Evolutionary conservation across 257 asterid genomes (phyloP).

Genomic region (Scutellaria galericulata): DNA sequence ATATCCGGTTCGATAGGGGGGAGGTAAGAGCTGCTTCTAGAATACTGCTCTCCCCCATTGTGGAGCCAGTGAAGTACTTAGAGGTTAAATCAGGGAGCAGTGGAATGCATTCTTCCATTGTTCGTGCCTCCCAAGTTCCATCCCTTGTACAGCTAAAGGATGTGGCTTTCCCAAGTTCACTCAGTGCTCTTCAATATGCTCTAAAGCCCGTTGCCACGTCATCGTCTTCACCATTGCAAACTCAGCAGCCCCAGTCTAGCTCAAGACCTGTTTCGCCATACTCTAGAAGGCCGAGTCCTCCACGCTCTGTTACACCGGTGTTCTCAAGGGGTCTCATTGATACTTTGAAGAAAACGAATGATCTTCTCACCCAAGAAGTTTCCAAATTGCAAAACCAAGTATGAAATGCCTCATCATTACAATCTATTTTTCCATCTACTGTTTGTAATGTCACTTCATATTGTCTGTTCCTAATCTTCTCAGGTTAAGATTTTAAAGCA

Average conservation of each 20-base stretch:
- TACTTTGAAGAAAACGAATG: conserved; percentile 78
- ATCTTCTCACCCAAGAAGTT: conserved; percentile 73
- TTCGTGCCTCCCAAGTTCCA: conserved; percentile 95
- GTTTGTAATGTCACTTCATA: neutral
- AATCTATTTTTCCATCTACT: neutral
- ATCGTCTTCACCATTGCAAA: conserved; percentile 45
- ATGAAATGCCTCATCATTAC: conserved; percentile 27
- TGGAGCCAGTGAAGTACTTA: conserved; percentile 85
- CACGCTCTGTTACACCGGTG: conserved; percentile 72
- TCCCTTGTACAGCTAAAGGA: conserved; percentile 83
- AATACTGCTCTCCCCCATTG: conserved; percentile 62
- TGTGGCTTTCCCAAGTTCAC: conserved; percentile 89
- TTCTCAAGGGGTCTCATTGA: conserved; percentile 85
- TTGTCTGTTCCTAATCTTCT: neutral
- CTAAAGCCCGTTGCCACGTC: conserved; percentile 64
- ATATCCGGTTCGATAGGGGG: conserved; percentile 50
- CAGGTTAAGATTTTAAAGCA: conserved; percentile 75
- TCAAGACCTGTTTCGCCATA: conserved; percentile 88
- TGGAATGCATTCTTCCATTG: conserved; percentile 51
- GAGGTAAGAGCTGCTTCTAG: conserved; percentile 59
- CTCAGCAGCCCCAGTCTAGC: conserved; percentile 48
- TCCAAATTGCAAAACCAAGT: conserved; percentile 74
- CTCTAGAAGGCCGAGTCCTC: conserved; percentile 91
- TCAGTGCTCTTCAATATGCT: conserved; percentile 85
- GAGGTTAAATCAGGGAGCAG: conserved; percentile 67